Percentiles rank a stretch among this genome's conserved stretches.
Evolutionary conservation across 139 green algal genomes (phyloP).

Genomic region (Chlamydomonas schloesseri): DNA sequence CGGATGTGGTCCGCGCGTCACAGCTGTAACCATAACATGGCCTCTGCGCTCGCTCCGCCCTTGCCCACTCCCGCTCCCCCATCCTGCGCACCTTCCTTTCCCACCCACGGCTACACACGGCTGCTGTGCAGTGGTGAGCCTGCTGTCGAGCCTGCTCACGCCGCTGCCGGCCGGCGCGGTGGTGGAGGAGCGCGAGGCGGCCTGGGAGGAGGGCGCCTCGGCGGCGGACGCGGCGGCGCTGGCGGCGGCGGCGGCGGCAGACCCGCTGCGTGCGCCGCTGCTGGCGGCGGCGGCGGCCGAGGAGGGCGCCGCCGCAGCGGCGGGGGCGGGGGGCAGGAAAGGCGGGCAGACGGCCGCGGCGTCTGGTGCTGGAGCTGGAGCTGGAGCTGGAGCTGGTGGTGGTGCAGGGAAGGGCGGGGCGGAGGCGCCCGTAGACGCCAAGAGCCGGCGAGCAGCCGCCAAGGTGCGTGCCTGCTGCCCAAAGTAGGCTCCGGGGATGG

Average conservation of each 20-base stretch:
- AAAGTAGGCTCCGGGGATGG: not conserved
- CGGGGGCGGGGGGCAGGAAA: not conserved
- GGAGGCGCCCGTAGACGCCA: not conserved
- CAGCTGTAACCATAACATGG: no score
- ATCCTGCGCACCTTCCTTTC: no score
- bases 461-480: no score
- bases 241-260: not conserved
- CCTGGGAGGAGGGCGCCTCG: not conserved
- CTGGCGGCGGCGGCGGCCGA: not conserved
- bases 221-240: not conserved
- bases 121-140: not conserved
- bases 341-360: not conserved
- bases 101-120: no score
- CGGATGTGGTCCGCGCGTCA: no score
- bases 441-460: no score
- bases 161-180: not conserved
- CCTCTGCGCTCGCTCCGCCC: no score
- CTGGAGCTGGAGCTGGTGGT: no score
- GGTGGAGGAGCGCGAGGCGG: constrained; percentile 24
- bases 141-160: not conserved
- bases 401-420: not conserved
- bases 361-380: not conserved
- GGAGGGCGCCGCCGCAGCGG: not conserved
- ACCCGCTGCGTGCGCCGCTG: constrained; percentile 22
- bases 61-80: no score